phyloP scores from a whole-genome alignment of 1,139 yeast species.

The Yamadazyma triangularis region DNA sequence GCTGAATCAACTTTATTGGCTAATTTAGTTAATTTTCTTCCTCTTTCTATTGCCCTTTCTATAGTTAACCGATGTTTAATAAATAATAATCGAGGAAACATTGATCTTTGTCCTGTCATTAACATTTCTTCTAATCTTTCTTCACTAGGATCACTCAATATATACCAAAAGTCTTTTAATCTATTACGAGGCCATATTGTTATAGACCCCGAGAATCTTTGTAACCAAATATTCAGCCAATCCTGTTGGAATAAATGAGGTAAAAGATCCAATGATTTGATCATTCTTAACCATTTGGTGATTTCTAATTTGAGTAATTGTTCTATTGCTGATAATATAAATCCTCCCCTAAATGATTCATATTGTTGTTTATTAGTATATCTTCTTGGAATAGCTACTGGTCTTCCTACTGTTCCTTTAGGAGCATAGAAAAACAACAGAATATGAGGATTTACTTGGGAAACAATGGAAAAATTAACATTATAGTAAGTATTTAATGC shows the following conservation, averaged over 20 bases:
- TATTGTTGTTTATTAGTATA: slow-evolving; percentile 33
- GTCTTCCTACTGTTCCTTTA: slow-evolving; percentile 76
- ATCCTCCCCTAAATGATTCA: slow-evolving; percentile 67
- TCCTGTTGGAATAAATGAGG: slow-evolving; percentile 73
- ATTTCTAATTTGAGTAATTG: slow-evolving; percentile 68
- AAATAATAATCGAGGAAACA: slow-evolving; percentile 64
- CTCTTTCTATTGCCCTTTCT: slow-evolving; percentile 60
- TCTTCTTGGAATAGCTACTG: slow-evolving; percentile 57
- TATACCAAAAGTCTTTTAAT: slow-evolving; percentile 57
- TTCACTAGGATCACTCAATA: slow-evolving; percentile 65
- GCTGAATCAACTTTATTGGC: slow-evolving; percentile 5
- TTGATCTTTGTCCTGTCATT: slow-evolving; percentile 57
- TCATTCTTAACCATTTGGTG: slow-evolving; percentile 67
- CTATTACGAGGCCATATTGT: slow-evolving; percentile 72
- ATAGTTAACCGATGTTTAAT: slow-evolving; percentile 59
- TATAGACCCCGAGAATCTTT: slow-evolving; percentile 68
- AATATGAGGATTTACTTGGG: slow-evolving; percentile 83
- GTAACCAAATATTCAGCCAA: slow-evolving; percentile 77
- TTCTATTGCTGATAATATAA: slow-evolving; percentile 68
- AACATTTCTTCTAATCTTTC: slow-evolving; percentile 54
- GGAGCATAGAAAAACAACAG: slow-evolving; percentile 75
- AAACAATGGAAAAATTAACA: slow-evolving; percentile 70
- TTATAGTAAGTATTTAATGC: slow-evolving; percentile 73
- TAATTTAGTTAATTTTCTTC: slow-evolving; percentile 26
- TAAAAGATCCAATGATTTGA: slow-evolving; percentile 59